Conservation (phyloP, 257 asterid genomes). For the Forsythia suspensa region DNA sequence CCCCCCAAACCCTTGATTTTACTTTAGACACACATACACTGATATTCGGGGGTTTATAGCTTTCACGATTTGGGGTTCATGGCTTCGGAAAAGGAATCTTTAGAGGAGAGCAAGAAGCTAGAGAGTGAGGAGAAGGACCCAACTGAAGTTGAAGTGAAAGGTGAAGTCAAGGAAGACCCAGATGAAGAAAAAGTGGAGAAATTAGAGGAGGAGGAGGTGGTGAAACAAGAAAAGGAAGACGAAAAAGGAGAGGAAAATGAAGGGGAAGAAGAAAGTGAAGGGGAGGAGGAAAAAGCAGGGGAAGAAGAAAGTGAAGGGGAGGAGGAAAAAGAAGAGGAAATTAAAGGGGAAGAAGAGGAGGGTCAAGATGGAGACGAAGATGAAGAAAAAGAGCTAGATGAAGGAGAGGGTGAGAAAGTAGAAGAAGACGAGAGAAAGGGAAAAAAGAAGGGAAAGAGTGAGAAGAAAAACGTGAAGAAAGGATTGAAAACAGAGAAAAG, state of each 20-base stretch:
- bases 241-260: background rate
- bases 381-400: background rate
- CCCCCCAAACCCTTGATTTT: conserved; percentile 12
- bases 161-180: conserved; percentile 19
- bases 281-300: background rate
- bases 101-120: conserved; percentile 38
- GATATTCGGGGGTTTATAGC: conserved; percentile 22
- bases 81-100: conserved; percentile 55
- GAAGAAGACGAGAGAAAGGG: conserved; percentile 19
- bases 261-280: conserved; percentile 11
- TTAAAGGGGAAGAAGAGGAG: conserved; percentile 13
- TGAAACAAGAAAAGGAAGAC: conserved; percentile 15
- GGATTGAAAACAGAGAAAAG: conserved; percentile 28
- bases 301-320: conserved; percentile 15
- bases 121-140: conserved; percentile 18
- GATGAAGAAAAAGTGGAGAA: conserved; percentile 21
- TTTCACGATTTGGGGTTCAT: conserved; percentile 23
- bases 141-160: conserved; percentile 26
- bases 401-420: conserved; percentile 5
- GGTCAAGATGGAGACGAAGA: conserved; percentile 20
- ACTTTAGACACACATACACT: background rate
- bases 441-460: conserved; percentile 22
- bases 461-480: conserved; percentile 25
- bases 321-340: conserved; percentile 9
- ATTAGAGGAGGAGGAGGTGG: conserved; percentile 15